Evolutionary conservation across 495 filamentous ascomycete species (phyloP).

Genomic region (Xylaria bambusicola): DNA sequence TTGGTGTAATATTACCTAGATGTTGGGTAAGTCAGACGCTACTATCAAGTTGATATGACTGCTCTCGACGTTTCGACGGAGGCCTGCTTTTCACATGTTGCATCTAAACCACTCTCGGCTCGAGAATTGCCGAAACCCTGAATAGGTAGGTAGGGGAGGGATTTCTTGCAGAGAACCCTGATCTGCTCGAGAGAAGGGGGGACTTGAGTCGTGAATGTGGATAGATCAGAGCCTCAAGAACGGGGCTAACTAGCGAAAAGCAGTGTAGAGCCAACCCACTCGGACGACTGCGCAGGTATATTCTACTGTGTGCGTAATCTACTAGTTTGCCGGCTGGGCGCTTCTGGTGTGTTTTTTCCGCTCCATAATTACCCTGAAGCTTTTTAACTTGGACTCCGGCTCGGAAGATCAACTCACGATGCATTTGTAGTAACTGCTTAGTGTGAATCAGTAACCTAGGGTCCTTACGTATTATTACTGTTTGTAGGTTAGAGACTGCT

Average conservation of each 20-base stretch:
- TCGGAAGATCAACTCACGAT: too few relatives aligned
- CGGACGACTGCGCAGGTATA: too few relatives aligned
- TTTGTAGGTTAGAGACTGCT: too few relatives aligned
- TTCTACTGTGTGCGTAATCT: too few relatives aligned
- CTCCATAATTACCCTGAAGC: not conserved
- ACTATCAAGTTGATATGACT: too few relatives aligned
- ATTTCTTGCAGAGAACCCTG: not conserved
- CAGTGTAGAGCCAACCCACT: not conserved
- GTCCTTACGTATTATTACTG: too few relatives aligned
- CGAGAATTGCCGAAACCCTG: not conserved
- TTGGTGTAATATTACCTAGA: too few relatives aligned
- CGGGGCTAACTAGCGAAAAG: not conserved
- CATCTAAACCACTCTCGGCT: not conserved
- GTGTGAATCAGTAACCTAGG: too few relatives aligned
- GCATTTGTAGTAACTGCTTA: too few relatives aligned
- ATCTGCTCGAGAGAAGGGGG: not conserved
- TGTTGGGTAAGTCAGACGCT: too few relatives aligned
- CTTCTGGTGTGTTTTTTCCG: not conserved
- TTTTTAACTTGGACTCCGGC: not conserved
- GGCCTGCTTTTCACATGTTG: slow-evolving; percentile 5
- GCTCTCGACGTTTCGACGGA: too few relatives aligned
- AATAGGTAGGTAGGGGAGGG: not conserved
- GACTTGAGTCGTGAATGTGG: slow-evolving; percentile 13
- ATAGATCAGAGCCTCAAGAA: slow-evolving; percentile 11
- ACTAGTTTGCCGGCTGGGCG: too few relatives aligned